Conservation (phyloP, 2,329 filamentous ascomycete genomes). For the Dactylonectria macrodidyma region DNA sequence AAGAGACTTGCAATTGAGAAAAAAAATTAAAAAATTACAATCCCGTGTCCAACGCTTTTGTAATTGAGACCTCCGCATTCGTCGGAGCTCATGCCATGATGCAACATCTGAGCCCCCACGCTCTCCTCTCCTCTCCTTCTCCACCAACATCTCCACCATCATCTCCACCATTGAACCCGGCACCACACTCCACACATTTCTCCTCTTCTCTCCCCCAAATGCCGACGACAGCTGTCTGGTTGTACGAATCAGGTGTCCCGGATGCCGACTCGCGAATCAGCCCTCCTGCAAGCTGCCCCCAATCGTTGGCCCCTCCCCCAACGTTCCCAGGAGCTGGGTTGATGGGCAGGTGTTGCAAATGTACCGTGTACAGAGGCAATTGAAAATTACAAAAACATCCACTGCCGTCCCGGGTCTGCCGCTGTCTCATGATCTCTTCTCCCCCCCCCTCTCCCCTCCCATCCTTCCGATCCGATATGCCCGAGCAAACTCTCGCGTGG, state of each 20-base stretch:
- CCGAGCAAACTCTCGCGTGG: slow-evolving; percentile 1
- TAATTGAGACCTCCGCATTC: neutral
- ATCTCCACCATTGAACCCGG: neutral
- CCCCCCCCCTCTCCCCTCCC: neutral
- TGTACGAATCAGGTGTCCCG: slow-evolving; percentile 8
- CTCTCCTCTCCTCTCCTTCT: neutral
- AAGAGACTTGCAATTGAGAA: neutral
- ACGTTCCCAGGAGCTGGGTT: slow-evolving; percentile 26
- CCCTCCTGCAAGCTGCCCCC: slow-evolving; percentile 6
- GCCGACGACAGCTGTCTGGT: neutral
- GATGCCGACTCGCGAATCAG: too few relatives aligned
- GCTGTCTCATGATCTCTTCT: slow-evolving; percentile 1
- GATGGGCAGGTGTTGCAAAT: neutral
- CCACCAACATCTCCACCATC: neutral
- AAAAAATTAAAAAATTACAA: neutral
- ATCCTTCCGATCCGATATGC: neutral
- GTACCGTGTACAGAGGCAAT: neutral
- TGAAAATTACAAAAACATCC: slow-evolving; percentile 1
- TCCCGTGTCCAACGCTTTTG: slow-evolving; percentile 1
- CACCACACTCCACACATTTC: slow-evolving; percentile 34
- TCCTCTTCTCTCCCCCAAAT: slow-evolving; percentile 35
- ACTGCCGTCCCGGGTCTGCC: neutral
- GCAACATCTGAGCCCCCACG: slow-evolving; percentile 25
- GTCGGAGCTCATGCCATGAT: neutral
- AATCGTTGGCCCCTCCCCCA: slow-evolving; percentile 30